Evolutionary conservation across 2,329 filamentous ascomycete genomes (phyloP).

Genomic region (Samsoniella hepiali): DNA sequence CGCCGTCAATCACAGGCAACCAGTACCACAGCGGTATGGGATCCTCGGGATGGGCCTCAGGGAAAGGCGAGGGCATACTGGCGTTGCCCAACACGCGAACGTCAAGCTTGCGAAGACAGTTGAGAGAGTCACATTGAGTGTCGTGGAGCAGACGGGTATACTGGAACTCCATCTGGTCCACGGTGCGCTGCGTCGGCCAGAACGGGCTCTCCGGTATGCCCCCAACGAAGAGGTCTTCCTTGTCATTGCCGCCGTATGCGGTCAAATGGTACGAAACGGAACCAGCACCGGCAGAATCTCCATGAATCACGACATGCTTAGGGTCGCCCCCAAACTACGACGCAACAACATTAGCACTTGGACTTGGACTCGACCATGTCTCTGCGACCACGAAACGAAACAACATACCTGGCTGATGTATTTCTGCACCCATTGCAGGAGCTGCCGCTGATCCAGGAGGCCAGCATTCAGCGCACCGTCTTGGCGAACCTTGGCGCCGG

Average conservation of each 20-base stretch:
- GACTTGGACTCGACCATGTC: neutral
- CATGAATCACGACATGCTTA: conserved; percentile 56
- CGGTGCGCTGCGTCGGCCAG: conserved; percentile 45
- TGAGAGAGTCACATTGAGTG: conserved; percentile 27
- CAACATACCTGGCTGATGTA: conserved; percentile 48
- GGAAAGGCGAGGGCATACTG: conserved; percentile 31
- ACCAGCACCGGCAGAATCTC: conserved; percentile 58
- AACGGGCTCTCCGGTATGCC: conserved; percentile 48
- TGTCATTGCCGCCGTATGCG: conserved; percentile 44
- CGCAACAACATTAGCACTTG: neutral
- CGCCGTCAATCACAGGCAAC: conserved; percentile 49
- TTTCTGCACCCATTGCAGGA: conserved; percentile 58
- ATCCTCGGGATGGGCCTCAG: conserved; percentile 39
- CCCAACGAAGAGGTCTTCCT: conserved; percentile 42
- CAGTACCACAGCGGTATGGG: conserved; percentile 45
- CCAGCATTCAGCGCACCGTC: conserved; percentile 61
- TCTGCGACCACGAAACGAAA: neutral
- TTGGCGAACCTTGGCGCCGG: conserved; percentile 50
- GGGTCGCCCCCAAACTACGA: conserved; percentile 56
- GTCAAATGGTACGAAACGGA: conserved; percentile 54
- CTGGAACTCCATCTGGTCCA: conserved; percentile 46
- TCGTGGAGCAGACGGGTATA: conserved; percentile 24
- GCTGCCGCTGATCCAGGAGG: conserved; percentile 59
- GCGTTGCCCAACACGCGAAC: conserved; percentile 37
- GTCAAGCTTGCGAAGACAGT: conserved; percentile 40